These are phyloP conservation scores for Colletotrichum tabaci DNA, from an alignment of 2,329 filamentous ascomycete genomes.

Conservation along the genomic window DNA sequence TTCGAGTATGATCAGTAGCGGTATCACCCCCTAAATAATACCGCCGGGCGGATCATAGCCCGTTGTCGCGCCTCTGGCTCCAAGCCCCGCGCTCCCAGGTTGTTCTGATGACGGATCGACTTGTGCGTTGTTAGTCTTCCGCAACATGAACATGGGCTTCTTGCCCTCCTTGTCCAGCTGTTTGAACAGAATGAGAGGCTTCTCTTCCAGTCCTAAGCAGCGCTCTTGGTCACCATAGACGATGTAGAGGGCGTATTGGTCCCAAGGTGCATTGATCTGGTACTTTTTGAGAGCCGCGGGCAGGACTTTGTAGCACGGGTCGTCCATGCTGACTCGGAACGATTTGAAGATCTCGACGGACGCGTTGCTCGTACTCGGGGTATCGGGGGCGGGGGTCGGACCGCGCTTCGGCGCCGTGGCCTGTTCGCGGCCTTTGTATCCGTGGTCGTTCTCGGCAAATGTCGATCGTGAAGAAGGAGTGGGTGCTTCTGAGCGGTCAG, in stretches of 20 bases:
- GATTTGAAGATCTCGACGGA: constrained; percentile 98
- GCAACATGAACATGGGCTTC: constrained; percentile 99
- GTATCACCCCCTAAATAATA: constrained; percentile 63
- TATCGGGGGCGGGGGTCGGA: constrained; percentile 75
- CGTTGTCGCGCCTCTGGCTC: constrained; percentile 59
- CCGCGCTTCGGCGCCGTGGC: constrained; percentile 67
- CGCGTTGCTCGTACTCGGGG: constrained; percentile 68
- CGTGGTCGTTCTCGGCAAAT: constrained; percentile 57
- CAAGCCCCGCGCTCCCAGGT: constrained; percentile 68
- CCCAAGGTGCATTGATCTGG: constrained; percentile 97
- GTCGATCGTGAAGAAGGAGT: constrained; percentile 68
- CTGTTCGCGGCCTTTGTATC: constrained; percentile 53
- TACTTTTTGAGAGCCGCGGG: constrained; percentile 97
- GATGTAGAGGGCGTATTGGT: constrained; percentile 97
- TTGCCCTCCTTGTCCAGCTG: constrained; percentile 96
- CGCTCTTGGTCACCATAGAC: constrained; percentile 99
- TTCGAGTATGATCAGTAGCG: constrained; percentile 38
- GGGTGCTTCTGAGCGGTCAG: constrained; percentile 67
- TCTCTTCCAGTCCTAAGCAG: constrained; percentile 91
- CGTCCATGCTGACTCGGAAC: constrained; percentile 97
- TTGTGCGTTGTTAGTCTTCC: constrained; percentile 73
- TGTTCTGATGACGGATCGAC: constrained; percentile 61
- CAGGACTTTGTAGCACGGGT: constrained; percentile 96
- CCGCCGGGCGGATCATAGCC: constrained; percentile 73
- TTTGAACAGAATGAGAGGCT: constrained; percentile 96